Base-by-base conservation (phyloP, 2,329 filamentous ascomycete genomes). In the Pseudogymnoascus sp. region DNA sequence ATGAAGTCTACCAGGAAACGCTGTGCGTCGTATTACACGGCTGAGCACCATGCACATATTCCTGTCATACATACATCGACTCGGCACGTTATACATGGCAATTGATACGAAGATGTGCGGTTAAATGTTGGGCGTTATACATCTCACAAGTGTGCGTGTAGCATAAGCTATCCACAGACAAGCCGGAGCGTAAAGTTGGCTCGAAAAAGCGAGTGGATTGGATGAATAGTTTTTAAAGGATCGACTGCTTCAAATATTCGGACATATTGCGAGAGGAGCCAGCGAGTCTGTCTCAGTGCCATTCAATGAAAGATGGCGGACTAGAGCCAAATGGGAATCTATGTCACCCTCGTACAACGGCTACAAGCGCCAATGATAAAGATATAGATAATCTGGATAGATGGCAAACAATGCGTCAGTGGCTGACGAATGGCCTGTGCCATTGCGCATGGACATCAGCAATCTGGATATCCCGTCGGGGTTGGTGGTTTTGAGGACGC, bases 11-110 rank as follows among this genome's bases (percentile, higher is more conserved):
- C 49, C 49, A 55, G 25, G 49, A 16, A 33, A 55, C 3, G 49
- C 49, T 14, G 49, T 55, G 49, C 28, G 11, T 33, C 49, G 49
- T 55, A 55, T 18, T 55, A 55, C 49, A 55, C 49, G 49, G 49
- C 49, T 55, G 49, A 55, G 49, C n/a, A 55, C 25, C 8, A 55
- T 14, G 25, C 49, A 18, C 28, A 33, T 55, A 55, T 33, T 55
- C 28, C 9, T 55, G 49, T 55, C 25, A 55, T 33, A 55, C 49
- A 55, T 55, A 55, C 49, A 12, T 33, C 28, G 49, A 28, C n/a
- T 55, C 49, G 49, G 28, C 49, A 55, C 28, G 49, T 33, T 55
- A 33, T 55, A 12, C 25, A 55, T 55, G 28, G 2, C 1, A 55
- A 33, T 33, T 33, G 25, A 12, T 55, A 33, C 14, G 25, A 55